These are phyloP conservation scores for Fusarium sp. DNA, from an alignment of 2,329 filamentous ascomycete genomes.

Conservation along the genomic window DNA sequence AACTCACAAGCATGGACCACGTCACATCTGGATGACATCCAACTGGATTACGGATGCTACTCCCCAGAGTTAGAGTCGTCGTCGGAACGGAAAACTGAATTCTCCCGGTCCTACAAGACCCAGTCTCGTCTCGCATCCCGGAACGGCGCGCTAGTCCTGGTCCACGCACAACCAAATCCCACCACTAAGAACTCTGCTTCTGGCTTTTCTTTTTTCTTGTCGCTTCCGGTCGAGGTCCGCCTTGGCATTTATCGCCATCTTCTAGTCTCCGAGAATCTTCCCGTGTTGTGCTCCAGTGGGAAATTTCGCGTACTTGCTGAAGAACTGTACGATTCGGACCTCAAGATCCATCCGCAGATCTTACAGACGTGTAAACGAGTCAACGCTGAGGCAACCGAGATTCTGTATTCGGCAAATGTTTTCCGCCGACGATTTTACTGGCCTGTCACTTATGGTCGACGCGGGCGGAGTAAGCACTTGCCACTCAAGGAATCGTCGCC, in stretches of 20 bases:
- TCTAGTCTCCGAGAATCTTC: not conserved
- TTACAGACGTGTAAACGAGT: conserved; percentile 11
- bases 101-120: not conserved
- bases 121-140: not conserved
- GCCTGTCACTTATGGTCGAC: not conserved
- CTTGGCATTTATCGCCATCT: conserved; percentile 25
- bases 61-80: not conserved
- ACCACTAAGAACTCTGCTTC: not conserved
- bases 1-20: not conserved
- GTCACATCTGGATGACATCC: conserved; percentile 14
- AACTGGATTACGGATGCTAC: not conserved
- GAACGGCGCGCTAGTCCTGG: not conserved
- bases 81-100: not conserved
- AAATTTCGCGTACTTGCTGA: conserved; percentile 10
- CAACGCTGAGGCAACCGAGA: conserved; percentile 12
- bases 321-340: not conserved
- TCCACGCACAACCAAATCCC: not conserved
- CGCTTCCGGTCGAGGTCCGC: conserved; percentile 15
- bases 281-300: not conserved
- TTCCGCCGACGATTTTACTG: conserved; percentile 12
- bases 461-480: not conserved
- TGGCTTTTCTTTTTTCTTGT: not conserved
- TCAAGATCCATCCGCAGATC: not conserved
- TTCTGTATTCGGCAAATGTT: conserved; percentile 18
- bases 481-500: conserved; percentile 11